Conservation (phyloP, 176 grass and related monocot genomes). For the Ampelocalamus luodianensis region DNA sequence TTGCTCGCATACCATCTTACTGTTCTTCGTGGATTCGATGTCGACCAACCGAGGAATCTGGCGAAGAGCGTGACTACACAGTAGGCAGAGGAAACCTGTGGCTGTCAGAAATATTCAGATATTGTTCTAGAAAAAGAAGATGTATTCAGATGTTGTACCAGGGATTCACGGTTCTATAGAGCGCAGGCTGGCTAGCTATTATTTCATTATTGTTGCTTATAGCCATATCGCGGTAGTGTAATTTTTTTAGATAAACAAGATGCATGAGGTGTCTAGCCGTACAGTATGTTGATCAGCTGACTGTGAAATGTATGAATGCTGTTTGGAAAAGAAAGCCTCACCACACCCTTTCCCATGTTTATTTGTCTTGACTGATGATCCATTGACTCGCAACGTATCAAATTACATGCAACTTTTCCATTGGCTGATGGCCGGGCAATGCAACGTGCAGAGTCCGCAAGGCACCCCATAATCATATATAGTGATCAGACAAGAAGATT, state of each 20-base stretch:
- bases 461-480: not conserved
- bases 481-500: not conserved
- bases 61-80: slow-evolving; percentile 87
- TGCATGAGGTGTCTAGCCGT: slow-evolving; percentile 5
- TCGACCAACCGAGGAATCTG: slow-evolving; percentile 85
- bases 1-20: slow-evolving; percentile 79
- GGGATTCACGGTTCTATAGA: not conserved
- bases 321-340: not conserved
- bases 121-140: too few relatives aligned
- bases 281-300: not conserved
- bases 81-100: slow-evolving; percentile 17
- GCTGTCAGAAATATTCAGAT: not conserved
- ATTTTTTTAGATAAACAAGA: slow-evolving; percentile 1
- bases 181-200: not conserved
- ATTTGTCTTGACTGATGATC: not conserved
- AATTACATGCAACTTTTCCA: not conserved
- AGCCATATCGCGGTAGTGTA: not conserved
- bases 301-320: not conserved
- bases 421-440: not conserved
- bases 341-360: not conserved
- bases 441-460: not conserved
- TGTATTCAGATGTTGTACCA: not conserved
- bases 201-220: slow-evolving; percentile 3
- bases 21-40: slow-evolving; percentile 76
- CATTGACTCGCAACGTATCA: not conserved